These are phyloP conservation scores for Penicillium dipodomyicola DNA, from an alignment of 495 filamentous ascomycete species.

Conservation along the genomic window DNA sequence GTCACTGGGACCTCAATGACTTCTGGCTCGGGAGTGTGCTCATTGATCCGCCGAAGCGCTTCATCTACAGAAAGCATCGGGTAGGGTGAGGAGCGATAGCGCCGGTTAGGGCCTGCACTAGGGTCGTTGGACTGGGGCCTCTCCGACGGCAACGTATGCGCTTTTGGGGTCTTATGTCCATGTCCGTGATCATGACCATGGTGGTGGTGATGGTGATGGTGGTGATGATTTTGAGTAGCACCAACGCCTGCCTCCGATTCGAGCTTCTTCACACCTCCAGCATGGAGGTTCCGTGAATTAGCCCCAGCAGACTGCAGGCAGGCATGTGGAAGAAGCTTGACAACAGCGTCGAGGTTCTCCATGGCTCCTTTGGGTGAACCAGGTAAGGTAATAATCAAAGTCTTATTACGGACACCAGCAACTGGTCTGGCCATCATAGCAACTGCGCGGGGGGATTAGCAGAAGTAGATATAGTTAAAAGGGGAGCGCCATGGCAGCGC, in stretches of 20 bases:
- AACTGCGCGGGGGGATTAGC: constrained; percentile 52
- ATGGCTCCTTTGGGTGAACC: constrained; percentile 96
- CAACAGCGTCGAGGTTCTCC: constrained; percentile 89
- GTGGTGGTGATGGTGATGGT: constrained; percentile 53
- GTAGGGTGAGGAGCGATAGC: constrained; percentile 84
- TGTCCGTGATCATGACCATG: constrained; percentile 60
- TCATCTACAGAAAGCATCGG: constrained; percentile 86
- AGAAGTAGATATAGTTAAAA: constrained; percentile 19
- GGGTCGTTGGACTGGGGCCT: constrained; percentile 78
- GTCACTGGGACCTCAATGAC: constrained; percentile 58
- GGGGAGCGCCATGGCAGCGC: not conserved
- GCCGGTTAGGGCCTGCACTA: constrained; percentile 66
- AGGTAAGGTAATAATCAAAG: constrained; percentile 85
- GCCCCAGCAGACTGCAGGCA: constrained; percentile 83
- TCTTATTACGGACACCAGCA: constrained; percentile 79
- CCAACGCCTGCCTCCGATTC: constrained; percentile 76
- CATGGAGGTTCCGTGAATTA: constrained; percentile 77
- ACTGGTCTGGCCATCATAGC: constrained; percentile 97
- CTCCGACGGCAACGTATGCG: constrained; percentile 65
- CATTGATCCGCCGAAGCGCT: constrained; percentile 67
- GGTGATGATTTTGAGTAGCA: constrained; percentile 40
- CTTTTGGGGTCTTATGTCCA: constrained; percentile 62
- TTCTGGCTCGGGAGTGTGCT: constrained; percentile 62
- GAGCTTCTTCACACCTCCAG: constrained; percentile 75
- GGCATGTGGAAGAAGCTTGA: constrained; percentile 89